phyloP scores from a whole-genome alignment of 768 basidiomycete species.

The Auricularia sp. region DNA sequence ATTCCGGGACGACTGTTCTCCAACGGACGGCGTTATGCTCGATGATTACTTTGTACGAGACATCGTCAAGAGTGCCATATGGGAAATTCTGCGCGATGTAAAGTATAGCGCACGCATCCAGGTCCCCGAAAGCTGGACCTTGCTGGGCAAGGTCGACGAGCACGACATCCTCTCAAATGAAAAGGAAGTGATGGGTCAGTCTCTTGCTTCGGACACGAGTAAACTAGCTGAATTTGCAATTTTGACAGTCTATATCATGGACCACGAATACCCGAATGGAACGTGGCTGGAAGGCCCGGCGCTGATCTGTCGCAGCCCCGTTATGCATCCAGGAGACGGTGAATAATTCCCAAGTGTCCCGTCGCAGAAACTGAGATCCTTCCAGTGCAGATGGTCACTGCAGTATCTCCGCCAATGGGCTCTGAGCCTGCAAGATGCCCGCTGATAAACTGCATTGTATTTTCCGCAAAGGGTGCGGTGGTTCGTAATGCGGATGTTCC shows the following conservation, averaged over 20 bases:
- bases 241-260: conserved; percentile 48
- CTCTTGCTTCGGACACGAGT: not conserved
- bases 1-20: conserved; percentile 23
- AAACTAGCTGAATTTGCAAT: too few relatives aligned
- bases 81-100: conserved; percentile 58
- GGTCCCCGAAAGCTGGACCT: conserved; percentile 53
- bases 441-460: conserved; percentile 62
- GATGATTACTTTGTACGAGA: conserved; percentile 50
- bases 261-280: conserved; percentile 38
- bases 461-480: conserved; percentile 46
- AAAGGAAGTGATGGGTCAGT: conserved; percentile 59
- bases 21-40: conserved; percentile 25
- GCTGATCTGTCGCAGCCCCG: conserved; percentile 61
- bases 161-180: conserved; percentile 43
- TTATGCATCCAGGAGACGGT: conserved; percentile 71
- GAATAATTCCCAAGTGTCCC: conserved; percentile 7
- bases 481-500: too few relatives aligned
- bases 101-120: conserved; percentile 69
- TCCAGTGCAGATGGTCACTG: conserved; percentile 37
- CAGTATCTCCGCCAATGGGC: not conserved
- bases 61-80: conserved; percentile 51
- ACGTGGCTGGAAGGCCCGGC: conserved; percentile 51
- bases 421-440: conserved; percentile 45
- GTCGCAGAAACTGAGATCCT: not conserved
- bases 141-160: conserved; percentile 80